Base-by-base conservation (phyloP, 1,284 basidiomycete species). In the Chiua sp. region DNA sequence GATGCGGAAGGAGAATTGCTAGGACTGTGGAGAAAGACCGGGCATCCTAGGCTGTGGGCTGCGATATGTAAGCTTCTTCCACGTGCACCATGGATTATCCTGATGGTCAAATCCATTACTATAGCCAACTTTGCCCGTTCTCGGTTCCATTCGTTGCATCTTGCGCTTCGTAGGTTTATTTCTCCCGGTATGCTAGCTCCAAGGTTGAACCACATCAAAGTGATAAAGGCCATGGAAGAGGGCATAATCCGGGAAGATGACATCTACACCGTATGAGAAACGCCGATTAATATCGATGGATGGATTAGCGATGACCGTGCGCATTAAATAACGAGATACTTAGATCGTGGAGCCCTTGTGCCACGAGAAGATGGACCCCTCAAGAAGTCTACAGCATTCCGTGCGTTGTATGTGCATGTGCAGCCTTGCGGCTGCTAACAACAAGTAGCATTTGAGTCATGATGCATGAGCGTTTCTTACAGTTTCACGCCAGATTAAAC, bases 1-100 rank as follows among this genome's bases (percentile, higher is more conserved):
- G 78, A 82, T 60, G 70, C 67, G 53, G 82, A 83, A 64, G 78
- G 80, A 11, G 80, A 83, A 64, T 67, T 82, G 37, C 72, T 73
- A 47, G 77, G 78, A 7, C 66, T 77, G 4, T 77, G 74, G 68
- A 72, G 77, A 57, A 64, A 60, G 37, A 69, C 69, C 0, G 72
- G 74, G 2, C 67, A 74, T 60, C 65, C 65, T 33, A 63, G 62
- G 44, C 50, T 75, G 20, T 81, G 75, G 71, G 66, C 80, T 54
- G 70, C 75, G 60, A 72, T 75, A 59, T 74, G 77, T 55, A 62
- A 55, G 70, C 55, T 23, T 20, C 30, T 51, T 49, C 18, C 16
- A 30, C 33, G 46, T 13, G 15, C 16, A 22, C 35, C 23, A 46
- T 10, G 50, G 16, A 13, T 28, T 7, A 18, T 22, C 12, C 35